phyloP scores from a whole-genome alignment of 345 rosid species.

The Salix brachista region DNA sequence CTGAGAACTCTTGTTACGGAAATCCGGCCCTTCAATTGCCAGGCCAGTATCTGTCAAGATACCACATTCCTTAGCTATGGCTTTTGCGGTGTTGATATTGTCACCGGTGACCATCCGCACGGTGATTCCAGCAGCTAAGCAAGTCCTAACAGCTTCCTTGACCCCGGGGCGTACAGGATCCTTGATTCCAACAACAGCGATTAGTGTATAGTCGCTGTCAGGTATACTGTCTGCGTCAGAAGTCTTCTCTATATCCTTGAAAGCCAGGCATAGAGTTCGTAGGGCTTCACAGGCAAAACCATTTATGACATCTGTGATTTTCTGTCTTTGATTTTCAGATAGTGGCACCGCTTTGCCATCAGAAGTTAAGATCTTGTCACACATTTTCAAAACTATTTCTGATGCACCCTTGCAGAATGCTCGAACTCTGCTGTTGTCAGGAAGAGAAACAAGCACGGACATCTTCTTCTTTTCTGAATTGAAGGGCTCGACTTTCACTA shows the following conservation, averaged over 20 bases:
- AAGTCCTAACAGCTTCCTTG: constrained; percentile 30
- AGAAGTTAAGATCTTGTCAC: constrained; percentile 14
- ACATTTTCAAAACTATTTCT: constrained; percentile 23
- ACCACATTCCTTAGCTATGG: constrained; percentile 37
- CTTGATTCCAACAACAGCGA: constrained; percentile 29
- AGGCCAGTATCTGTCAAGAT: constrained; percentile 41
- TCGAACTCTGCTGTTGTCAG: constrained; percentile 34
- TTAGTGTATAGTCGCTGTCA: constrained; percentile 52
- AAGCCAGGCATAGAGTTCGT: constrained; percentile 69
- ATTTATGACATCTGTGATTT: constrained; percentile 45
- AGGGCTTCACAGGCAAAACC: constrained; percentile 62
- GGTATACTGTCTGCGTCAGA: constrained; percentile 46
- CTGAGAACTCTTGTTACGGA: constrained; percentile 50
- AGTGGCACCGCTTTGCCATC: constrained; percentile 14
- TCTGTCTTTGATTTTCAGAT: constrained; percentile 38
- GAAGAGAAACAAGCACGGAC: constrained; percentile 57
- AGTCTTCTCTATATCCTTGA: constrained; percentile 43
- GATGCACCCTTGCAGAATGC: constrained; percentile 34
- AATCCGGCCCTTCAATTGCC: constrained; percentile 72
- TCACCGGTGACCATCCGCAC: constrained; percentile 36
- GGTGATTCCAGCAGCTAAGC: constrained; percentile 27
- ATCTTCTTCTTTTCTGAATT: constrained; percentile 72
- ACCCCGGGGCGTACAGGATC: constrained; percentile 36
- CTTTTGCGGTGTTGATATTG: constrained; percentile 34
- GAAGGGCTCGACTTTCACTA: constrained; percentile 68